These are phyloP conservation scores for Diutina mesorugosa DNA, from an alignment of 1,139 yeast species.

Conservation along the genomic window DNA sequence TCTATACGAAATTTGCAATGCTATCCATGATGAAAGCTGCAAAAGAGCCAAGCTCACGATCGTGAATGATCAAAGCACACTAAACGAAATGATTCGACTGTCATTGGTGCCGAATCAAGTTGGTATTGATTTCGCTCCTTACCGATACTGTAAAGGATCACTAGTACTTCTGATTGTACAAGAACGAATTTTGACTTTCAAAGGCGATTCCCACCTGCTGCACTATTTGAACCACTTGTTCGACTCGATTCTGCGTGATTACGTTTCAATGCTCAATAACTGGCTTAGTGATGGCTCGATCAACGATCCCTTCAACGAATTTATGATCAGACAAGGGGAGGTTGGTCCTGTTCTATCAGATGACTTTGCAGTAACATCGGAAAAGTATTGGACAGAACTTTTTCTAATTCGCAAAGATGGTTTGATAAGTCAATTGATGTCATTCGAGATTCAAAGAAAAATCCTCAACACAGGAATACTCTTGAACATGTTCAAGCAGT, in stretches of 20 bases:
- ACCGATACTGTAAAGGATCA: constrained; percentile 62
- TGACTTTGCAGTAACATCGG: constrained; percentile 39
- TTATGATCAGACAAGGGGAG: constrained; percentile 44
- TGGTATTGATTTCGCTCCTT: constrained; percentile 38
- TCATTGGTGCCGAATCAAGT: constrained; percentile 18
- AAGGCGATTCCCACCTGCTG: constrained; percentile 55
- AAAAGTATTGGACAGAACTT: constrained; percentile 80
- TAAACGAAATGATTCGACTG: not conserved
- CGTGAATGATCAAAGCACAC: not conserved
- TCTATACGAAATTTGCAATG: constrained; percentile 40
- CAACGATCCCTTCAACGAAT: constrained; percentile 75
- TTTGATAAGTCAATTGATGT: constrained; percentile 50
- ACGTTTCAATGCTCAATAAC: constrained; percentile 52
- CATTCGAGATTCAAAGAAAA: constrained; percentile 45
- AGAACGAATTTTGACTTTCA: constrained; percentile 36
- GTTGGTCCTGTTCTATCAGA: constrained; percentile 13
- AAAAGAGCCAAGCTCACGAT: not conserved
- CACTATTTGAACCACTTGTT: constrained; percentile 40
- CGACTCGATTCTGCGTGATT: constrained; percentile 48
- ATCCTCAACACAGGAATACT: constrained; percentile 78
- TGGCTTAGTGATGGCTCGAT: constrained; percentile 75
- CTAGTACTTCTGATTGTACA: constrained; percentile 51
- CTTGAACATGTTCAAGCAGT: constrained; percentile 56
- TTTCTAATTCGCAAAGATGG: constrained; percentile 70
- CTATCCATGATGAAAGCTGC: constrained; percentile 18